Percentiles rank a stretch among this genome's conserved stretches.
Conservation (phyloP, 495 filamentous ascomycete genomes). For the Thermochaetoides thermophila region DNA sequence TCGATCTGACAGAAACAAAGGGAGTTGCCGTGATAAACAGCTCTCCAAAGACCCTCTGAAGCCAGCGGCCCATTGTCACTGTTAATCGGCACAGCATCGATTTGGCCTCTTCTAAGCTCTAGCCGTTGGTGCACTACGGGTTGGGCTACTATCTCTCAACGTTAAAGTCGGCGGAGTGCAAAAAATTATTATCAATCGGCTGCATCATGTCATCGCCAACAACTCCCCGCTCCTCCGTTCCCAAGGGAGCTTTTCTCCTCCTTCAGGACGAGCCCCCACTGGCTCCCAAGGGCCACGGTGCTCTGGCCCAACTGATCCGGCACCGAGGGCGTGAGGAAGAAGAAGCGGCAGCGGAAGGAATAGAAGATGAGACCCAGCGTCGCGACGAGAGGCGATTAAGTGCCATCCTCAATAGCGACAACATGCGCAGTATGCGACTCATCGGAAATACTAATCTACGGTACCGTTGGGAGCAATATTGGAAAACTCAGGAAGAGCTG, state of each 20-base stretch:
- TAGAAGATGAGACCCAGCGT: constrained; percentile 22
- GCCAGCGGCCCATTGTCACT: no score
- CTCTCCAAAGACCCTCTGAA: no score
- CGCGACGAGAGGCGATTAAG: constrained; percentile 35
- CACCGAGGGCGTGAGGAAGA: constrained; percentile 20
- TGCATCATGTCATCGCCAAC: constrained; percentile 10
- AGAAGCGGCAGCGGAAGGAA: constrained; percentile 4
- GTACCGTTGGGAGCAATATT: constrained; percentile 62
- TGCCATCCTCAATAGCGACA: constrained; percentile 44
- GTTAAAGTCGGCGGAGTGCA: no score
- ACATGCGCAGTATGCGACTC: constrained; percentile 62
- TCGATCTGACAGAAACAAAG: no score
- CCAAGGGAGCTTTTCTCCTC: constrained; percentile 17
- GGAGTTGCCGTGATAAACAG: no score
- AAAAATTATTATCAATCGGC: neutral
- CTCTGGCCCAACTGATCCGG: constrained; percentile 24
- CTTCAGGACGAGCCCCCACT: constrained; percentile 24
- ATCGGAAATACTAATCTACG: constrained; percentile 64
- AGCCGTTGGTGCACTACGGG: no score
- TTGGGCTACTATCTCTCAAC: no score
- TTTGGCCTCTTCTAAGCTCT: no score
- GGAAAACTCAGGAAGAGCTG: constrained; percentile 53
- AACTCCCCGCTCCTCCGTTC: constrained; percentile 10
- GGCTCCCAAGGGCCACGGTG: constrained; percentile 16
- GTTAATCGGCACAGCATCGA: no score